Base-by-base conservation (phyloP, 2,329 filamentous ascomycete species). In the Monosporascus sp. region DNA sequence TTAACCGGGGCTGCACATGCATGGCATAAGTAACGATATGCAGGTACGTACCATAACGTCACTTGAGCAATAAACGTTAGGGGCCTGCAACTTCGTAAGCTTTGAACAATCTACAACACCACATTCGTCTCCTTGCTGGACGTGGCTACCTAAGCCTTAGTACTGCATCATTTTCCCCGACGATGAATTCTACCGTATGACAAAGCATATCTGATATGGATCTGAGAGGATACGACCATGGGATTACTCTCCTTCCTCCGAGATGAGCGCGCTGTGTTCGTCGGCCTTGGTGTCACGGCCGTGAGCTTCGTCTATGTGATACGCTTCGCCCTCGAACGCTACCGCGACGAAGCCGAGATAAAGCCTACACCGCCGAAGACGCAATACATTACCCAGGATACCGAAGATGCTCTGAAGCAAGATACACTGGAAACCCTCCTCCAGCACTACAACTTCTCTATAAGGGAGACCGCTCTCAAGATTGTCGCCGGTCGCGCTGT, bases 321-420 rank as follows among this genome's bases (percentile, higher is more conserved):
- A 68, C 76, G 78, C 57, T 68, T 76, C 38, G 75, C 81, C 51
- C 81, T 92, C 45, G 73, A 74, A 53, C 71, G 79, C 51, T 82
- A 86, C 59, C 79, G 84, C 58, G 76, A 83, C 60, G 76, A 85
- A 50, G 86, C 86, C 58, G 79, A 85, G 68, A 81, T 94, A 63
- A 83, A 82, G 55, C 79, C 82, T 37, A 65, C 75, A 38, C 81
- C 84, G 55, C 83, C 83, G 37, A 85, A 87, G 65, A 82, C 87
- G 49, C 82, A 86, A 60, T 88, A 89, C 66, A 88, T 90, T 58
- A 88, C 84, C 15, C 85, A 90, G 66, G 83, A 87, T 24, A 89
- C 86, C 2, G 87, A 91, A 63, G 87, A 90, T 64, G 81, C 86
- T 2, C 75, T 91, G 43, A 81, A 84, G 53, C 65, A 84, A 11